Evolutionary conservation across 2,329 filamentous ascomycete genomes (phyloP).

Genomic region (Teratosphaeria zuluensis): DNA sequence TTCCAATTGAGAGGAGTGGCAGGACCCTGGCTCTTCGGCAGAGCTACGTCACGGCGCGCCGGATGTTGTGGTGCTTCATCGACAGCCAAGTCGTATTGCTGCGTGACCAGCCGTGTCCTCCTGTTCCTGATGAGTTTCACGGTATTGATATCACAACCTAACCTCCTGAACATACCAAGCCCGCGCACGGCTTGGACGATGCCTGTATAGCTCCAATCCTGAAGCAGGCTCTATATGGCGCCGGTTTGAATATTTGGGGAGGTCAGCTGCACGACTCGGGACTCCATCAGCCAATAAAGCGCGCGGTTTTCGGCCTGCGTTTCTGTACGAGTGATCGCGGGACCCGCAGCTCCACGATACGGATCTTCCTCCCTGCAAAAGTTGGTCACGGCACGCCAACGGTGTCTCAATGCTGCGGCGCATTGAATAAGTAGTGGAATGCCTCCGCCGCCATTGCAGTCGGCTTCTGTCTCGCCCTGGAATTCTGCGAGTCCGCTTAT

Average conservation of each 20-base stretch:
- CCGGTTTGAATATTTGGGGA: neutral
- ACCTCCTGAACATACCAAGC: neutral
- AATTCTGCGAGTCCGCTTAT: conserved; percentile 6
- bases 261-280: neutral
- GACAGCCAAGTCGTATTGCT: neutral
- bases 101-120: neutral
- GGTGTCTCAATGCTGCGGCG: neutral
- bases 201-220: neutral
- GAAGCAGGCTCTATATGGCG: neutral
- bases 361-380: neutral
- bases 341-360: neutral
- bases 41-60: neutral
- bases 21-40: neutral
- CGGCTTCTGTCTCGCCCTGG: conserved; percentile 5
- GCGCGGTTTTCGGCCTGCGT: neutral
- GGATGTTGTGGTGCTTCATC: neutral
- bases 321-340: neutral
- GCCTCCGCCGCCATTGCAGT: neutral
- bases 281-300: neutral
- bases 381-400: neutral
- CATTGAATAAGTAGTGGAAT: neutral
- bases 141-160: neutral
- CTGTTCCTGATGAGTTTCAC: neutral
- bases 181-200: neutral
- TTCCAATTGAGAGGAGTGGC: neutral